phyloP scores from a whole-genome alignment of 176 grass and related monocot species.

The Saccharum spontaneum region DNA sequence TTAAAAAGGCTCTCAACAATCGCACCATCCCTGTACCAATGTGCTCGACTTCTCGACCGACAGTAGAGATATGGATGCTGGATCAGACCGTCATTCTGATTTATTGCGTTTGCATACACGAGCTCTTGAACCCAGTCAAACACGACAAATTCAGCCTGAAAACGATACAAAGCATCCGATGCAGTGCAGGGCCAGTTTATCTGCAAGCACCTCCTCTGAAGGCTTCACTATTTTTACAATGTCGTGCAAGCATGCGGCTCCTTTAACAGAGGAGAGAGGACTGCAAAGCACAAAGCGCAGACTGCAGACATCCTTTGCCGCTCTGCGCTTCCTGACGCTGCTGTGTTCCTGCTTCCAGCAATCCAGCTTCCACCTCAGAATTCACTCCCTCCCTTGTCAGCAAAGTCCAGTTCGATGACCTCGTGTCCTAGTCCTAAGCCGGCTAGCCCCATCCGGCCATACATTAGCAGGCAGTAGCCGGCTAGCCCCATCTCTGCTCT shows the following conservation, averaged over 20 bases:
- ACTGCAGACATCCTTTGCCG: constrained; percentile 39
- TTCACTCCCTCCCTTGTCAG: background rate
- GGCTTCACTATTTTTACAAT: no score
- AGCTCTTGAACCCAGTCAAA: constrained; percentile 20
- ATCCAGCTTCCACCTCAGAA: background rate
- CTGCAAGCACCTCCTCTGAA: background rate
- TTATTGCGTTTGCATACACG: background rate
- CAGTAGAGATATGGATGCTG: background rate
- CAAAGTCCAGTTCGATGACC: background rate
- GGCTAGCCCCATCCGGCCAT: background rate
- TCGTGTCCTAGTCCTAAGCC: background rate
- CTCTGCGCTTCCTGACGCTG: constrained; percentile 21
- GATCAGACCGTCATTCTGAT: no score
- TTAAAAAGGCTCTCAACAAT: background rate
- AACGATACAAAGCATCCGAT: constrained; percentile 44
- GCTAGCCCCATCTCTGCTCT: background rate
- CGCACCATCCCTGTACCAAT: no score
- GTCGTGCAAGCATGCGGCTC: no score
- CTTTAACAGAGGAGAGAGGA: background rate
- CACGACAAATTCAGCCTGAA: constrained; percentile 36
- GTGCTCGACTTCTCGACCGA: background rate
- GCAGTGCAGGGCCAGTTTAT: background rate
- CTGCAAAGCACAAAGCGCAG: constrained; percentile 2
- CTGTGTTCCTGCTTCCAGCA: background rate
- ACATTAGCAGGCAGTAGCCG: background rate